These are phyloP conservation scores for Amanita pseudoporphyria DNA, from an alignment of 768 basidiomycete genomes.

Conservation along the genomic window DNA sequence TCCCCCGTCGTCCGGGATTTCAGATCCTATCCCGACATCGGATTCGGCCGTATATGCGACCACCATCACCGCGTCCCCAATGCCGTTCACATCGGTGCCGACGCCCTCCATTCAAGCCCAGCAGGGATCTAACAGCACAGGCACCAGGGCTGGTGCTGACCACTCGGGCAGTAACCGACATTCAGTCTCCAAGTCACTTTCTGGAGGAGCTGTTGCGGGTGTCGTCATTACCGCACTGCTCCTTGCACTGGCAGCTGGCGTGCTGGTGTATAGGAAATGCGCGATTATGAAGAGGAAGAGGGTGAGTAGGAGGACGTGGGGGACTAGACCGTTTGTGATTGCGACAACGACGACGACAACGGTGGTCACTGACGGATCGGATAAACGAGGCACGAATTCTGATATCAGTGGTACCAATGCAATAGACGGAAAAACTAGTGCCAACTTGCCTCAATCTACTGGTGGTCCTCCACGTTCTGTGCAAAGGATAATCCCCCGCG, in stretches of 20 bases:
- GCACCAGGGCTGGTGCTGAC: neutral
- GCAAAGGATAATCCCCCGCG: neutral
- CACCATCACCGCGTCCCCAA: neutral
- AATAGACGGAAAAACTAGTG: too few species aligned
- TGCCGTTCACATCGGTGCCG: neutral
- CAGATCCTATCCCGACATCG: neutral
- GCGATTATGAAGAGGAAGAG: conserved; percentile 33
- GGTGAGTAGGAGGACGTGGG: conserved; percentile 21
- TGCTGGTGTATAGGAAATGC: conserved; percentile 41
- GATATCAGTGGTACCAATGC: neutral
- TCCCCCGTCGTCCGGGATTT: neutral
- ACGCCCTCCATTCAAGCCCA: neutral
- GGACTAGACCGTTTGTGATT: conserved; percentile 23
- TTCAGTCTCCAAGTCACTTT: conserved; percentile 15
- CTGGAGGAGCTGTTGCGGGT: conserved; percentile 45
- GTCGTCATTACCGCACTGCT: conserved; percentile 37
- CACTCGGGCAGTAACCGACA: neutral
- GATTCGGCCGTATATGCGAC: neutral
- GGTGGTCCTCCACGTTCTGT: neutral
- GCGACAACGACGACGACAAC: conserved; percentile 7
- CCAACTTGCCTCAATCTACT: too few species aligned
- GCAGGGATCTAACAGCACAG: neutral
- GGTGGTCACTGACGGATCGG: neutral
- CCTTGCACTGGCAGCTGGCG: conserved; percentile 25
- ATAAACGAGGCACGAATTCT: neutral